Evolutionary conservation across 23 red algal genomes (phyloP).

Genomic region (Gracilaria vermiculophylla): DNA sequence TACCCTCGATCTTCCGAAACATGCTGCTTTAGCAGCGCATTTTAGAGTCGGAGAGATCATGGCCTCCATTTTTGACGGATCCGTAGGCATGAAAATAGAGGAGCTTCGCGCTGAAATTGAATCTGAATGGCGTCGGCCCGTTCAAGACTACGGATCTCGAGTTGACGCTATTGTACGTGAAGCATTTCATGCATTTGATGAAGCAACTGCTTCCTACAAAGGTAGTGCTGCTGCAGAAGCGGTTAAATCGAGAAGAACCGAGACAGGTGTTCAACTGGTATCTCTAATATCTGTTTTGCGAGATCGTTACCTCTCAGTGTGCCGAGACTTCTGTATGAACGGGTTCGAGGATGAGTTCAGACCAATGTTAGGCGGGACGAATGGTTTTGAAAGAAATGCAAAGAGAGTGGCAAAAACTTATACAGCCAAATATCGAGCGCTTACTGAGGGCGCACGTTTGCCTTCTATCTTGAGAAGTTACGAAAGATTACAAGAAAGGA

Average conservation of each 20-base stretch:
- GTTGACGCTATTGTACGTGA: slow-evolving; percentile 50
- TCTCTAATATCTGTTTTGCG: slow-evolving; percentile 29
- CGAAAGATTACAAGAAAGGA: slow-evolving; percentile 8
- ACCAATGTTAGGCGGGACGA: slow-evolving; percentile 77
- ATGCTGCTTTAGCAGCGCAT: slow-evolving; percentile 57
- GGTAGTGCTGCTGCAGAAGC: slow-evolving; percentile 3
- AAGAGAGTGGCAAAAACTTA: slow-evolving; percentile 53
- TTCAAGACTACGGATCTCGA: slow-evolving; percentile 35
- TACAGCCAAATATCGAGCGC: slow-evolving; percentile 12
- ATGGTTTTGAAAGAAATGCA: slow-evolving; percentile 67
- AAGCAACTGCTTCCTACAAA: slow-evolving; percentile 31
- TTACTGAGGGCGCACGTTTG: slow-evolving; percentile 25
- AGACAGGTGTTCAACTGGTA: slow-evolving; percentile 29
- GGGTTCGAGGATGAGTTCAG: slow-evolving; percentile 90
- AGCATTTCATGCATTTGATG: slow-evolving; percentile 43
- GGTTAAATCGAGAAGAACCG: slow-evolving; percentile 27
- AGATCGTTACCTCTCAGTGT: slow-evolving; percentile 49
- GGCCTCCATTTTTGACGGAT: not conserved
- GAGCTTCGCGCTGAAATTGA: slow-evolving; percentile 65
- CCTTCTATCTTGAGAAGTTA: slow-evolving; percentile 18
- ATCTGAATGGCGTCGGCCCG: slow-evolving; percentile 48
- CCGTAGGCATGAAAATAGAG: slow-evolving; percentile 30
- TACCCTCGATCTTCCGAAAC: slow-evolving; percentile 62
- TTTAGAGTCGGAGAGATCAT: slow-evolving; percentile 49
- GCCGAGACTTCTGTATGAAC: slow-evolving; percentile 48